phyloP scores from a whole-genome alignment of 1,139 yeast species.

The Geotrichum phurueaensis region DNA sequence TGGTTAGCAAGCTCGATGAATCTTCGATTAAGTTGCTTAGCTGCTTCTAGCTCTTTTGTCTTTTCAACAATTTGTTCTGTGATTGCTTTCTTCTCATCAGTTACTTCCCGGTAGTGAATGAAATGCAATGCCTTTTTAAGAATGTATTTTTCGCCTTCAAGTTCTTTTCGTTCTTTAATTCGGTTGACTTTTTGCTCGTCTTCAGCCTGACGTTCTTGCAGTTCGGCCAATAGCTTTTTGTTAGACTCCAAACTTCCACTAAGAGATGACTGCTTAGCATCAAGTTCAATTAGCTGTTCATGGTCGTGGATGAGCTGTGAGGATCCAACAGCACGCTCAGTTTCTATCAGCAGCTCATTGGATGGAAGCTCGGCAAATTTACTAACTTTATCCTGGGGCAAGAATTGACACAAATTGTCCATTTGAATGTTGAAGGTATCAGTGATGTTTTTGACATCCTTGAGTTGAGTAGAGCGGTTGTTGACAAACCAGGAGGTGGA shows the following conservation, averaged over 20 bases:
- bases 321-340: conserved; percentile 74
- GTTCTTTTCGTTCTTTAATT: conserved; percentile 11
- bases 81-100: conserved; percentile 14
- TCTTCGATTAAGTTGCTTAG: neutral
- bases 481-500: conserved; percentile 52
- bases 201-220: conserved; percentile 27
- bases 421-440: conserved; percentile 63
- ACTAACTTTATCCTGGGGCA: conserved; percentile 93
- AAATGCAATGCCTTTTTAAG: conserved; percentile 5
- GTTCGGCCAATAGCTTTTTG: conserved; percentile 23
- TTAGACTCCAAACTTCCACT: conserved; percentile 34
- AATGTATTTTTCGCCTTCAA: neutral
- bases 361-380: conserved; percentile 82
- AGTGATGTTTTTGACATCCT: conserved; percentile 37
- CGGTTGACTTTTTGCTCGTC: conserved; percentile 22
- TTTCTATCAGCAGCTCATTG: conserved; percentile 65
- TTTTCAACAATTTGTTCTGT: conserved; percentile 21
- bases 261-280: conserved; percentile 35
- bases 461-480: conserved; percentile 41
- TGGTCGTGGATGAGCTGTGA: conserved; percentile 55
- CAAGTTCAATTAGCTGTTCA: conserved; percentile 49
- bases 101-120: conserved; percentile 22
- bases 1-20: neutral
- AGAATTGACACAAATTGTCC: conserved; percentile 86
- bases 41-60: conserved; percentile 22